A percentile compares a stretch with the other conserved stretches of the same genome.
phyloP scores from a whole-genome alignment of 1,284 basidiomycete species.

The Veloboletus limbatus region DNA sequence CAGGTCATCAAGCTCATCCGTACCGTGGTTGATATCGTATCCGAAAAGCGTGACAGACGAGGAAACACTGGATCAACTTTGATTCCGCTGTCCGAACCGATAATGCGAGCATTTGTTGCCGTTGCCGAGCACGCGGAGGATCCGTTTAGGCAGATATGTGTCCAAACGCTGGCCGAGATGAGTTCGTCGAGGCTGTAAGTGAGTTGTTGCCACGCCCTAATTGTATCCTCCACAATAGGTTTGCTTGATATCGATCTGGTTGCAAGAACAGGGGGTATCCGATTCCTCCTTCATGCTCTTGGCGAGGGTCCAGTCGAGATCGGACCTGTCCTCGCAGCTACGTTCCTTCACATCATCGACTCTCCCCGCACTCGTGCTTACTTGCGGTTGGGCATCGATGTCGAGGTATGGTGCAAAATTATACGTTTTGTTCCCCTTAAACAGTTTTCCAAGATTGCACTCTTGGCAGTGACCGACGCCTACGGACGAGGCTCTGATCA shows the following conservation, averaged over 20 bases:
- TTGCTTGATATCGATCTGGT: conserved; percentile 86
- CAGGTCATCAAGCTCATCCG: conserved; percentile 93
- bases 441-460: conserved; percentile 57
- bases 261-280: conserved; percentile 78
- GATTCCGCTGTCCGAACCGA: conserved; percentile 68
- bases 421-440: conserved; percentile 13
- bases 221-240: conserved; percentile 41
- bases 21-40: conserved; percentile 74
- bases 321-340: conserved; percentile 77
- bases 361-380: conserved; percentile 80
- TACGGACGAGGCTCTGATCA: conserved; percentile 81
- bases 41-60: conserved; percentile 47
- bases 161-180: conserved; percentile 92
- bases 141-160: conserved; percentile 77
- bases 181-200: conserved; percentile 44
- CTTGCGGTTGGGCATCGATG: conserved; percentile 79
- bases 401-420: conserved; percentile 64
- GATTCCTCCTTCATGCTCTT: conserved; percentile 83
- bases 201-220: conserved; percentile 15
- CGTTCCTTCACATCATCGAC: conserved; percentile 86
- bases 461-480: conserved; percentile 87
- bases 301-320: conserved; percentile 88
- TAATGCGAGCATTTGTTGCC: conserved; percentile 88
- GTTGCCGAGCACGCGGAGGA: conserved; percentile 93
- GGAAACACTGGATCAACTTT: conserved; percentile 41